Evolutionary conservation across 768 basidiomycete species (phyloP), one percentile per base, ranked within the genome.

Genomic region (Phylloporus arenicola): DNA sequence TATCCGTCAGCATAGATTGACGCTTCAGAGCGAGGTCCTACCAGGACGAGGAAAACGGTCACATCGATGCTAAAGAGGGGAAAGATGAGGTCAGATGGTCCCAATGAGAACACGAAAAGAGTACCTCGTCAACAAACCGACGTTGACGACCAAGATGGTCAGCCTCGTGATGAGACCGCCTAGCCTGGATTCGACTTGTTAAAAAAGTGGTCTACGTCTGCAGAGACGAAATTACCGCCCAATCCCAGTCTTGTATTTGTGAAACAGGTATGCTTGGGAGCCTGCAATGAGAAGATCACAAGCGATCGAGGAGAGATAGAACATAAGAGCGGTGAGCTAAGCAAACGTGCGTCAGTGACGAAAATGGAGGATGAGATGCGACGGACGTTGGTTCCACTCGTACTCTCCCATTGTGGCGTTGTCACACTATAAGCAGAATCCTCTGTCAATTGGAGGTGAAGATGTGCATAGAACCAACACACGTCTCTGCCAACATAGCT

Each of bases 81-180:
- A 50, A 35, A 3, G 17, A 7, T 31, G 20, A 24, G 37, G n/a
- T 52, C 35, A 53, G 45, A 20, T 27, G 9, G n/a, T 20, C 1
- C 13, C 19, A 11, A 11, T 6, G 14, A 6, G 20, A 20, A 14
- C 19, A 41, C 2, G 13, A 17, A 11, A 33, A 24, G 35, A 16
- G n/a, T 54, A 70, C 69, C 70, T 69, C 27, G 69, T 71, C 42
- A 70, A 33, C 43, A 70, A 50, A 14, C 69, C 69, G 2, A 70
- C 70, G 33, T 70, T 70, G 45, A 70, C 55, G 14, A 70, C 69
- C 22, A 70, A 47, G 12, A 70, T 44, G 4, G 65, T 70, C 41
- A 70, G 31, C 29, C 55, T 69, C 24, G 65, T 66, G 19, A 70
- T 67, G 2, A 70, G 61, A 34, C 64, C 52, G 1, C 70, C 65